Evolutionary conservation across 805 yeast genomes (phyloP), one percentile per base, ranked within the genome.

Genomic region (Nakazawaea wickerhamii): DNA sequence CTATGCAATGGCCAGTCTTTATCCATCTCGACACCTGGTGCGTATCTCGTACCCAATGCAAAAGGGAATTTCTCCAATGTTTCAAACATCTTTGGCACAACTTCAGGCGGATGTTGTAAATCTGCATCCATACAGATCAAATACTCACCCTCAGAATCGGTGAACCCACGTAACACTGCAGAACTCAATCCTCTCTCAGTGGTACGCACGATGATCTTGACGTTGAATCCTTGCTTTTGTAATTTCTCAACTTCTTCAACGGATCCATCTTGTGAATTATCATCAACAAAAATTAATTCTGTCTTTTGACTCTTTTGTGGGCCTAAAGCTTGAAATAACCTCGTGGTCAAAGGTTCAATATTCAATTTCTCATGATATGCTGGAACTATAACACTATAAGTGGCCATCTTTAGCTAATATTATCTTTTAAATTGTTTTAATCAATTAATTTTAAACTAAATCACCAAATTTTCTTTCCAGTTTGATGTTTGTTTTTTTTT

Each of bases 81-180:
- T 39, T 65, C 62, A 36, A 72, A 59, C 45, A 72, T 54, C 23
- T 60, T 64, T 39, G 77, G 77, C 8, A 70, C 75, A 43, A 64
- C 59, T 52, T 72, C 77, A 25, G 77, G 77, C 34, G 77, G 77
- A 51, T 72, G 77, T 55, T 71, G 75, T 42, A 71, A 59, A 54
- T 71, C 77, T 19, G 77, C 77, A 54, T 71, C 77, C 77, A 71
- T 71, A 51, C 77, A 71, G 31, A 71, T 60, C 43, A 71, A 49
- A 48, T 70, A 68, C 38, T 68, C 65, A 50, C 77, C 77, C 41
- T 67, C 55, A 22, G 73, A 67, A 39, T 68, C 75, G 35, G 58
- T 50, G 53, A 71, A 71, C 13, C 77, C 77, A 50, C 63, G 63
- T 50, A 71, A 50, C 9, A 71, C 77, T 23, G 77, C 77, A 35